Conservation (phyloP, 2,329 filamentous ascomycete genomes). For the Aspergillus uvarum region DNA sequence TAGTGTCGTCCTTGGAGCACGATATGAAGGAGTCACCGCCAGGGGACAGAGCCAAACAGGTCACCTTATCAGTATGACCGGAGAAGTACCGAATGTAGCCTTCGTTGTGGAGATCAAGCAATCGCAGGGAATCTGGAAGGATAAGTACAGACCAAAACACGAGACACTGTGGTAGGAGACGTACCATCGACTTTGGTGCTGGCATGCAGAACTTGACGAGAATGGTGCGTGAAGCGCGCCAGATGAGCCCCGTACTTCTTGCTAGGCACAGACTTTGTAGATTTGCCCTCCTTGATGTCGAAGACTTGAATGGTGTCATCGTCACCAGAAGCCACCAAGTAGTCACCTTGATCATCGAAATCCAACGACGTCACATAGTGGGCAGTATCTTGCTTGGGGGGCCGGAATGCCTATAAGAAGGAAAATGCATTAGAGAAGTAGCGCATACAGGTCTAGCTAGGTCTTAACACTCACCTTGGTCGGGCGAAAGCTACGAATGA, state of each 20-base stretch:
- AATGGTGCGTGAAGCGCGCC: conserved; percentile 90
- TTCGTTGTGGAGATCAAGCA: conserved; percentile 88
- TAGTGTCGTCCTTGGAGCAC: conserved; percentile 84
- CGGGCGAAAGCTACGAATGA: conserved; percentile 75
- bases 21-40: conserved; percentile 89
- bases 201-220: conserved; percentile 88
- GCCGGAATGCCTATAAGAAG: conserved; percentile 31
- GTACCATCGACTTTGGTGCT: conserved; percentile 90
- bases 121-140: conserved; percentile 67
- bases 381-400: conserved; percentile 38
- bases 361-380: conserved; percentile 83
- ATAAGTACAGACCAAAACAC: background rate
- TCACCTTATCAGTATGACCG: conserved; percentile 83
- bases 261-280: conserved; percentile 84
- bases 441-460: background rate
- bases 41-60: conserved; percentile 78
- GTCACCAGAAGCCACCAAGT: conserved; percentile 84
- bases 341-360: conserved; percentile 93
- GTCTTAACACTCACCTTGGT: conserved; percentile 62
- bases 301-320: conserved; percentile 96
- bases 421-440: conserved; percentile 8
- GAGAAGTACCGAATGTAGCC: conserved; percentile 95
- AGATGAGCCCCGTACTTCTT: conserved; percentile 97
- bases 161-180: conserved; percentile 15
- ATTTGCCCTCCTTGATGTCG: conserved; percentile 85